Conservation (phyloP, 805 yeast species). For the Wickerhamiella siamensis region DNA sequence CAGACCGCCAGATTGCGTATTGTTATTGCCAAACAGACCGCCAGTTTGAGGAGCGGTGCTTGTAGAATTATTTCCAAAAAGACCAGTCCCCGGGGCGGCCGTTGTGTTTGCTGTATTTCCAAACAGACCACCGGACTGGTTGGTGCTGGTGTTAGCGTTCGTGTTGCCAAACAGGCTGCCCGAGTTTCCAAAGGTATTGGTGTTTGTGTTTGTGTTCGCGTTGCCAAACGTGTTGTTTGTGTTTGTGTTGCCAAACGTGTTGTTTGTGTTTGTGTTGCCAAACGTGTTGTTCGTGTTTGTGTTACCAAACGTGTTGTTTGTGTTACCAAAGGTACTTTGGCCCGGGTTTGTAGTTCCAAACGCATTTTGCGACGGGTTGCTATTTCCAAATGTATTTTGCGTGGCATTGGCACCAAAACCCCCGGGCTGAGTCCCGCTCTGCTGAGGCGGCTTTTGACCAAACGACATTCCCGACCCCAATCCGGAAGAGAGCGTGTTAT, state of each 20-base stretch:
- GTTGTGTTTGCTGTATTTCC: conserved; percentile 6
- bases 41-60: conserved; percentile 12
- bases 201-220: neutral
- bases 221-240: conserved; percentile 1
- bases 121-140: conserved; percentile 21
- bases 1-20: conserved; percentile 8
- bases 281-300: conserved; percentile 12
- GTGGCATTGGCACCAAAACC: neutral
- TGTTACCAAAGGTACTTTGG: conserved; percentile 9
- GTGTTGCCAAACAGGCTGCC: conserved; percentile 8
- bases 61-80: too few relatives aligned
- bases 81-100: conserved; percentile 4
- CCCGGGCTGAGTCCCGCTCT: neutral
- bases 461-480: too few relatives aligned
- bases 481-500: too few relatives aligned
- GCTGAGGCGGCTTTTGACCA: neutral
- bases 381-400: conserved; percentile 13
- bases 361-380: conserved; percentile 20
- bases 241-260: conserved; percentile 11
- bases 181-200: conserved; percentile 5
- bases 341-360: too few relatives aligned
- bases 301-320: conserved; percentile 9
- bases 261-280: conserved; percentile 5
- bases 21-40: conserved; percentile 10
- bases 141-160: conserved; percentile 11